Evolutionary conservation across 2,329 filamentous ascomycete genomes (phyloP).

Genomic region (Tolypocladium sp.): DNA sequence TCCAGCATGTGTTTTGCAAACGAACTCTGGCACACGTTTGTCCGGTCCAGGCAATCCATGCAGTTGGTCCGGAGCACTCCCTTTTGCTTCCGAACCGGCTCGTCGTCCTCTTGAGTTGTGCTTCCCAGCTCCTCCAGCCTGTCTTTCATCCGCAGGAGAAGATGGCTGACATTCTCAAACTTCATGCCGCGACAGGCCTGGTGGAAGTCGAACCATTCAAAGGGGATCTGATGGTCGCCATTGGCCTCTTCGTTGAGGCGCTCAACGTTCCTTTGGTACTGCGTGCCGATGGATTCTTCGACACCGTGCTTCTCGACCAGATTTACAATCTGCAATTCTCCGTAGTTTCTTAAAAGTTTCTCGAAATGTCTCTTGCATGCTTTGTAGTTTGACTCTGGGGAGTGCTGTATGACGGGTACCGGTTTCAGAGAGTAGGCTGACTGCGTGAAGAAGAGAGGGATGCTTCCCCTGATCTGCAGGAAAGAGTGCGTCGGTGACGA

Average conservation of each 20-base stretch:
- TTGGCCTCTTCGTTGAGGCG: conserved; percentile 55
- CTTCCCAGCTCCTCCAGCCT: conserved; percentile 65
- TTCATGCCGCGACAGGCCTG: conserved; percentile 90
- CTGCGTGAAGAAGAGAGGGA: conserved; percentile 92
- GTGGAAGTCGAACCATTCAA: conserved; percentile 98
- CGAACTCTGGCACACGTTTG: conserved; percentile 91
- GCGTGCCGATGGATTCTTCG: conserved; percentile 69
- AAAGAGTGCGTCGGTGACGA: conserved; percentile 67
- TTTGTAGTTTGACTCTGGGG: conserved; percentile 63
- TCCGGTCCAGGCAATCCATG: conserved; percentile 96
- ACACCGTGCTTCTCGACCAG: conserved; percentile 83
- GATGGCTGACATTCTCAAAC: conserved; percentile 83
- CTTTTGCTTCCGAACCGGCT: conserved; percentile 43
- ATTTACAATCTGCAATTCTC: conserved; percentile 67
- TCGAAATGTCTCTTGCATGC: conserved; percentile 77
- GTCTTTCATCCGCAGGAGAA: conserved; percentile 61
- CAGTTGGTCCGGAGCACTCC: conserved; percentile 91
- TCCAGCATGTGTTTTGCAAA: conserved; percentile 80
- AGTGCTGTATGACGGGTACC: conserved; percentile 72
- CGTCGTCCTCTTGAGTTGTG: conserved; percentile 46
- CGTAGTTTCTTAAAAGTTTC: conserved; percentile 60
- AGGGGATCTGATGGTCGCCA: conserved; percentile 34
- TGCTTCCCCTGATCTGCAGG: conserved; percentile 80
- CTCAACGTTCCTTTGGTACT: conserved; percentile 62
- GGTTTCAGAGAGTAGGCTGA: conserved; percentile 91